phyloP scores from a whole-genome alignment of 176 grass and related monocot species.

The Oryza glumipatula region DNA sequence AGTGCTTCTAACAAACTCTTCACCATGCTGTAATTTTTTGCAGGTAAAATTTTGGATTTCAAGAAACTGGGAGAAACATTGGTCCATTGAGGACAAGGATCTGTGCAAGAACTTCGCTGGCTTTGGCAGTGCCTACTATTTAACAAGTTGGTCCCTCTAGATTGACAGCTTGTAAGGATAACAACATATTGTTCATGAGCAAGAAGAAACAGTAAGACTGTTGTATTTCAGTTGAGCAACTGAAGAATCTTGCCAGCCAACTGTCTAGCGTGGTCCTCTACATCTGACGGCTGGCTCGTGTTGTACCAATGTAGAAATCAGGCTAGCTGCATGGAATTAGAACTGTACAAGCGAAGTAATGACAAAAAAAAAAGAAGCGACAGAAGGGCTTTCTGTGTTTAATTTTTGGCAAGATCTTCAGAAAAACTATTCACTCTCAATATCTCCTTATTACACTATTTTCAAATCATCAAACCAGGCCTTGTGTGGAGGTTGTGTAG shows the following conservation, averaged over 20 bases:
- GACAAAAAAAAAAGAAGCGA: constrained; percentile 20
- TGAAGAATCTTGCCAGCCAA: constrained; percentile 54
- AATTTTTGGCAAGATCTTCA: background rate
- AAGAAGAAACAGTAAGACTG: constrained; percentile 44
- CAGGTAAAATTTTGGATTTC: constrained; percentile 16
- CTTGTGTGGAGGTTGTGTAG: background rate
- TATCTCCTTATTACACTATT: background rate
- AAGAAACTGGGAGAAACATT: constrained; percentile 37
- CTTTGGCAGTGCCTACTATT: background rate
- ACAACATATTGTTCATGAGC: constrained; percentile 44
- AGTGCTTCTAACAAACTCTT: background rate
- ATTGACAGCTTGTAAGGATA: constrained; percentile 43
- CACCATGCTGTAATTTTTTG: background rate
- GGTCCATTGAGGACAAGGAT: constrained; percentile 25
- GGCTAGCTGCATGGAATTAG: background rate
- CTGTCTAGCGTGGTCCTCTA: constrained; percentile 41
- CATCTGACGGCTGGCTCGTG: constrained; percentile 35
- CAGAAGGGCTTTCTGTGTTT: background rate
- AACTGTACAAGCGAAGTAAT: constrained; percentile 25
- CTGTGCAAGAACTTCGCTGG: background rate
- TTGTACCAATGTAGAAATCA: constrained; percentile 28
- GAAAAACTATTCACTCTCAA: background rate
- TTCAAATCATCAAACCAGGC: background rate
- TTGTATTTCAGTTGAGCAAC: constrained; percentile 50
- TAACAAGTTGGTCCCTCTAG: constrained; percentile 33